A percentile compares a stretch with the other conserved stretches of the same genome.
phyloP scores from a whole-genome alignment of 2,329 filamentous ascomycete species.

The Akanthomyces lecanii region DNA sequence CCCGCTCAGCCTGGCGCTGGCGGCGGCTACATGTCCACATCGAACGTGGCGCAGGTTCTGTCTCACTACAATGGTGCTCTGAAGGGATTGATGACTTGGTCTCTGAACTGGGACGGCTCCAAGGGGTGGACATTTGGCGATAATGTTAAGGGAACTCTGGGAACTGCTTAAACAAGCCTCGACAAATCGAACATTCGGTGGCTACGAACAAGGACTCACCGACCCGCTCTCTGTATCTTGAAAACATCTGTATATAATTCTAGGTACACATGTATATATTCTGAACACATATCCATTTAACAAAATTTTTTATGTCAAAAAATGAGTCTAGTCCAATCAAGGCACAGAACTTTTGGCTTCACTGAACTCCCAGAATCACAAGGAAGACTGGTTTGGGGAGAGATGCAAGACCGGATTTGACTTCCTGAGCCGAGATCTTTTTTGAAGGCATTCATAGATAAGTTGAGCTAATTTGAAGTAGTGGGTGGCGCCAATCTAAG shows the following conservation, averaged over 20 bases:
- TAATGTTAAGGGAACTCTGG: slow-evolving; percentile 23
- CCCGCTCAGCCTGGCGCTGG: slow-evolving; percentile 32
- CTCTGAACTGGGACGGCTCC: slow-evolving; percentile 35
- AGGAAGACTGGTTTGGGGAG: no score
- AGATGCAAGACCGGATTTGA: no score
- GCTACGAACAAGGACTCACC: no score
- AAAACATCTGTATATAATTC: background rate
- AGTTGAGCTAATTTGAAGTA: background rate
- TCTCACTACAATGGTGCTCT: slow-evolving; percentile 29
- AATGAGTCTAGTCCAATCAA: no score
- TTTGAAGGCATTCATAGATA: no score
- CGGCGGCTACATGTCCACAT: slow-evolving; percentile 30
- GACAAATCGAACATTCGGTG: background rate
- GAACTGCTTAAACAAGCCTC: background rate
- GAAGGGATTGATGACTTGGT: slow-evolving; percentile 36
- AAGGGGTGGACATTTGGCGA: slow-evolving; percentile 32
- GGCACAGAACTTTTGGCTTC: no score
- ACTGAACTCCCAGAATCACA: no score
- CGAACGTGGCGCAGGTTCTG: slow-evolving; percentile 28
- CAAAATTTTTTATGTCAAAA: no score
- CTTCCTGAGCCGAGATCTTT: no score
- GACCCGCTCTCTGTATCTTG: background rate
- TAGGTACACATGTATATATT: background rate
- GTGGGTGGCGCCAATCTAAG: background rate
- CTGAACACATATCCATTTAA: no score